phyloP scores from a whole-genome alignment of 352 stramenopile genomes.

The Globisporangium spinosum region DNA sequence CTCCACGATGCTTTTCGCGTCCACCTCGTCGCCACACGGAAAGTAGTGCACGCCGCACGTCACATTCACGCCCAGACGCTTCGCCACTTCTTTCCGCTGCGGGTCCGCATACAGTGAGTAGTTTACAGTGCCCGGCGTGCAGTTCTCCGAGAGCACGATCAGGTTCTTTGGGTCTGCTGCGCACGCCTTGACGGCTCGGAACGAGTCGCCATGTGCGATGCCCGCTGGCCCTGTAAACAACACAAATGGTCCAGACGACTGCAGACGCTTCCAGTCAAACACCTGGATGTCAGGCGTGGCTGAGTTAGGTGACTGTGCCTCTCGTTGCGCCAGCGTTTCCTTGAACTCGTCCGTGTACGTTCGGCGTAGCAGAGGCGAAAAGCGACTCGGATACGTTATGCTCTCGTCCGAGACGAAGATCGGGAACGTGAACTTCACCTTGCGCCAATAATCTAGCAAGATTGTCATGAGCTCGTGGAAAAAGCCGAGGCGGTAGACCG shows the following conservation, averaged over 20 bases:
- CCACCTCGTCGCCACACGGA: constrained; percentile 79
- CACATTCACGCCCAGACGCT: constrained; percentile 63
- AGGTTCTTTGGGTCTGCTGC: constrained; percentile 77
- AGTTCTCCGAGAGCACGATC: constrained; percentile 81
- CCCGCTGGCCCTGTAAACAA: constrained; percentile 78
- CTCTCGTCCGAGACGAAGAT: constrained; percentile 67
- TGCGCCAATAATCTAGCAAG: constrained; percentile 67
- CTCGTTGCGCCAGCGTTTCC: constrained; percentile 27
- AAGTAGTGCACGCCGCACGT: constrained; percentile 83
- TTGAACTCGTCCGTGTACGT: constrained; percentile 54
- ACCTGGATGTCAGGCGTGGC: constrained; percentile 22
- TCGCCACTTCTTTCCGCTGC: constrained; percentile 63
- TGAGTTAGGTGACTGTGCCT: constrained; percentile 11
- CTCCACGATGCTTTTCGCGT: constrained; percentile 82
- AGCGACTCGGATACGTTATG: constrained; percentile 57
- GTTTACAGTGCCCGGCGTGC: constrained; percentile 75
- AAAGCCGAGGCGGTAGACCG: constrained; percentile 72
- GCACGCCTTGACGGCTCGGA: constrained; percentile 53
- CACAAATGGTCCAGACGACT: constrained; percentile 66
- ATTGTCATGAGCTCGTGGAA: constrained; percentile 78
- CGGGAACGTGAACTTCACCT: constrained; percentile 45
- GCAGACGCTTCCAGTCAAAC: constrained; percentile 72
- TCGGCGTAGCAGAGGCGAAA: constrained; percentile 52
- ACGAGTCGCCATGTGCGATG: constrained; percentile 69
- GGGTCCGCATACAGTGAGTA: constrained; percentile 79